phyloP scores from a whole-genome alignment of 805 yeast genomes.

The Yamadazyma ubonensis region DNA sequence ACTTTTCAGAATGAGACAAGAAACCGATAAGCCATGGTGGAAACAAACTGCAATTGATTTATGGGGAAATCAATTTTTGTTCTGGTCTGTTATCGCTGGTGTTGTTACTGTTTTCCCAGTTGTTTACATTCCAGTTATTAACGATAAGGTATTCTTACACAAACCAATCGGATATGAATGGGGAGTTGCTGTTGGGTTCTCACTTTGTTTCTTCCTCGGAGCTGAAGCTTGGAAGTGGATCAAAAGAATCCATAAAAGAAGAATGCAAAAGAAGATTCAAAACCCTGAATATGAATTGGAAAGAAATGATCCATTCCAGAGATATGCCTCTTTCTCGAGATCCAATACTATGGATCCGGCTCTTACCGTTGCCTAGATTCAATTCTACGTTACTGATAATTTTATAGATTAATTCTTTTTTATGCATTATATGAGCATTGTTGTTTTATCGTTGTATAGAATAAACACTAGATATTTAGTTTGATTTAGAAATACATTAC shows the following conservation, averaged over 20 bases:
- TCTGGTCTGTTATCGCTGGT: constrained; percentile 39
- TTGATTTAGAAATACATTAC: too few relatives aligned
- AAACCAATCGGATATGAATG: constrained; percentile 40
- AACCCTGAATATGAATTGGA: constrained; percentile 41
- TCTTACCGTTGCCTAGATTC: constrained; percentile 1
- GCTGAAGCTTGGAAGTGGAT: constrained; percentile 42
- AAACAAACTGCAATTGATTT: constrained; percentile 34
- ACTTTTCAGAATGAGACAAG: constrained; percentile 37
- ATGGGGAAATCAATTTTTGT: constrained; percentile 37
- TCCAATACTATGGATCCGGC: constrained; percentile 30
- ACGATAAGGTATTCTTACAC: constrained; percentile 38
- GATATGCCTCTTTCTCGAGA: constrained; percentile 41
- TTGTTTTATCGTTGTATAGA: too few relatives aligned
- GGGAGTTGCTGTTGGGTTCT: constrained; percentile 36
- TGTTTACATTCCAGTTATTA: constrained; percentile 41
- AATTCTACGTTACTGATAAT: not conserved
- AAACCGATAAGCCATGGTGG: constrained; percentile 37
- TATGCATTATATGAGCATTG: too few relatives aligned
- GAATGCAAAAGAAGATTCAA: constrained; percentile 14
- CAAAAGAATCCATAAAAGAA: constrained; percentile 33
- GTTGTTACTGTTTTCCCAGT: constrained; percentile 39
- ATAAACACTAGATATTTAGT: too few relatives aligned
- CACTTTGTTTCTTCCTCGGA: constrained; percentile 29
- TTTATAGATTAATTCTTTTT: too few relatives aligned
- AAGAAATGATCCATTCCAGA: constrained; percentile 40